A percentile compares a stretch with the other conserved stretches of the same genome.
Conservation (phyloP, 345 rosid species). For the Acer yangbiense region DNA sequence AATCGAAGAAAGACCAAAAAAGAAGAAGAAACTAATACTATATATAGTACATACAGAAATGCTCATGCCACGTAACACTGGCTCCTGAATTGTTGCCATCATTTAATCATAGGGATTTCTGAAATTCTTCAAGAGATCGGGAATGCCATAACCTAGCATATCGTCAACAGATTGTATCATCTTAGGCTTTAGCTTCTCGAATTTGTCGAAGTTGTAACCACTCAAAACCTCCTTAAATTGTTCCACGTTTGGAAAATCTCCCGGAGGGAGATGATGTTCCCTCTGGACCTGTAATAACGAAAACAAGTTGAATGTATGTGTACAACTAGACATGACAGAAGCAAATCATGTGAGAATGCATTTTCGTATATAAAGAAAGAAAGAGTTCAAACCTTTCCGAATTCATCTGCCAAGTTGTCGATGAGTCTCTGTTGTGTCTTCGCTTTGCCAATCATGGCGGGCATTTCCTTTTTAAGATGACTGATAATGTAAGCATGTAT, state of each 20-base stretch:
- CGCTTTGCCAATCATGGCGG: constrained; percentile 88
- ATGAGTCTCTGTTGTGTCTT: constrained; percentile 82
- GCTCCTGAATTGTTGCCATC: neutral
- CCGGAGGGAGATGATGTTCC: constrained; percentile 81
- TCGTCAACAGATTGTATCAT: constrained; percentile 89
- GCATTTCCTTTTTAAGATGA: constrained; percentile 95
- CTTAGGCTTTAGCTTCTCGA: constrained; percentile 89
- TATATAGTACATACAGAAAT: neutral
- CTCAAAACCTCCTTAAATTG: constrained; percentile 72
- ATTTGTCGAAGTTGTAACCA: constrained; percentile 81
- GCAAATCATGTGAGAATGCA: neutral
- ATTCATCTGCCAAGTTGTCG: constrained; percentile 75
- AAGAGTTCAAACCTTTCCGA: constrained; percentile 57
- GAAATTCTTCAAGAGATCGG: constrained; percentile 78
- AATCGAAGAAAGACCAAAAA: neutral
- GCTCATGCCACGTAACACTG: neutral
- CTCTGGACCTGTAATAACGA: constrained; percentile 65
- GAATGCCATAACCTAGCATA: constrained; percentile 92
- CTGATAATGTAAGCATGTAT: constrained; percentile 89
- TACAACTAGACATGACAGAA: neutral
- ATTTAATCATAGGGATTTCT: constrained; percentile 74
- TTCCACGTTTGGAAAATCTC: constrained; percentile 88
- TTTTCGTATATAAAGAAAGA: neutral
- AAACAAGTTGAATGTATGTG: neutral
- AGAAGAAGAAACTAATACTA: neutral